A percentile compares a stretch with the other conserved stretches of the same genome.
Conservation (phyloP, 139 green algal species). For the Chlorella sp. region DNA sequence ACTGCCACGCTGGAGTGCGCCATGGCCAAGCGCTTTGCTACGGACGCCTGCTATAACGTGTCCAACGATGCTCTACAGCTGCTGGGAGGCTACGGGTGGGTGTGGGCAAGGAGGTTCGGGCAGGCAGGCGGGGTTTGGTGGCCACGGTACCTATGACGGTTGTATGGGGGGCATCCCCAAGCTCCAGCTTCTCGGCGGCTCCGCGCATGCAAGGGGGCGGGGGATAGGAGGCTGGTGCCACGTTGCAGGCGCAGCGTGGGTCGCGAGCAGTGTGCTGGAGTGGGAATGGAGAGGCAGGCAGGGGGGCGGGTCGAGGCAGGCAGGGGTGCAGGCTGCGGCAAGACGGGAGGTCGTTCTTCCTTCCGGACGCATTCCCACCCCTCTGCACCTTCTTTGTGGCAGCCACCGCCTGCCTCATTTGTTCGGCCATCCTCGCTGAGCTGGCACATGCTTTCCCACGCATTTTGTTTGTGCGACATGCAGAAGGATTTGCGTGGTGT, state of each 20-base stretch:
- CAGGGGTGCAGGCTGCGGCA: not conserved
- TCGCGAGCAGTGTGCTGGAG: too few species aligned
- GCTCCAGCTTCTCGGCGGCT: not conserved
- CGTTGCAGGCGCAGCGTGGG: too few species aligned
- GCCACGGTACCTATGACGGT: too few species aligned
- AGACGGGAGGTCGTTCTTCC: not conserved
- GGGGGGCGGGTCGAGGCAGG: not conserved
- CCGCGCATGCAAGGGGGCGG: not conserved
- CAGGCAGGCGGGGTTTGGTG: too few species aligned
- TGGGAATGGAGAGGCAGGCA: too few species aligned
- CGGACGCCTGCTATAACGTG: conserved; percentile 77
- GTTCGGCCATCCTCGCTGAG: not conserved
- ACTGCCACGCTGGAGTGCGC: conserved; percentile 69
- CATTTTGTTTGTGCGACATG: too few species aligned
- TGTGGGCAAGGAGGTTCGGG: too few species aligned
- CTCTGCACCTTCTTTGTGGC: too few species aligned
- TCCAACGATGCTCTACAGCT: conserved; percentile 79
- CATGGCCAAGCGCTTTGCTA: conserved; percentile 89
- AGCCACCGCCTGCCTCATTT: too few species aligned
- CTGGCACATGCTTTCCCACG: not conserved
- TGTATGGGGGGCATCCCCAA: too few species aligned
- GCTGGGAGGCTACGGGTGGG: conserved; percentile 82
- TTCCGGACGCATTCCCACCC: too few species aligned
- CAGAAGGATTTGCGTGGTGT: too few species aligned
- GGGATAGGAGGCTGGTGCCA: not conserved